phyloP scores from a whole-genome alignment of 345 rosid species.

The Boechera divaricarpa region DNA sequence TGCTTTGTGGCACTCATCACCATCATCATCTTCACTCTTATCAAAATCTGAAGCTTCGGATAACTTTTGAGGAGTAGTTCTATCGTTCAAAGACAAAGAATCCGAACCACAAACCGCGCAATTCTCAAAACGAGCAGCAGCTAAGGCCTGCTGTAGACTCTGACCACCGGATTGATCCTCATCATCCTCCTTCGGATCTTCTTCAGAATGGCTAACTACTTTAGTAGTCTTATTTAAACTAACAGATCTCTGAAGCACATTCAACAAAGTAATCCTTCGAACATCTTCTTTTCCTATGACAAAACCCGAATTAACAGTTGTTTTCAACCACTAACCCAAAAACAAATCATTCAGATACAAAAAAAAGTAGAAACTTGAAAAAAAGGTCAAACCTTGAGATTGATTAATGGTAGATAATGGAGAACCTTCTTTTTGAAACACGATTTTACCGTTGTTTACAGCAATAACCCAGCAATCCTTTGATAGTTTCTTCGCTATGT shows the following conservation, averaged over 20 bases:
- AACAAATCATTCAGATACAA: background rate
- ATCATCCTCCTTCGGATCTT: conserved; percentile 26
- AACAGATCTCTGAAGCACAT: conserved; percentile 60
- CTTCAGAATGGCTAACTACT: conserved; percentile 49
- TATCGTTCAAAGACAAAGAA: conserved; percentile 38
- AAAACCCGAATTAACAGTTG: background rate
- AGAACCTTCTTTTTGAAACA: conserved; percentile 69
- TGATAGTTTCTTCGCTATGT: conserved; percentile 75
- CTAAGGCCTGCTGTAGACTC: conserved; percentile 55
- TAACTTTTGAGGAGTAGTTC: conserved; percentile 17
- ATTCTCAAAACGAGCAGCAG: conserved; percentile 47
- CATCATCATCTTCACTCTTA: conserved; percentile 34
- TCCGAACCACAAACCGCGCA: conserved; percentile 68
- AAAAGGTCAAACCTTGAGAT: conserved; percentile 53
- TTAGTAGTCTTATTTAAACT: conserved; percentile 54
- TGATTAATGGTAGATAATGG: conserved; percentile 36
- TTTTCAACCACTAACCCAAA: background rate
- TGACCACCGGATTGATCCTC: conserved; percentile 39
- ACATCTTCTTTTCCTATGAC: conserved; percentile 58
- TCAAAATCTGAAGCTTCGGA: conserved; percentile 9
- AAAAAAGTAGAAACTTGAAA: background rate
- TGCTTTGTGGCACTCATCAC: conserved; percentile 47
- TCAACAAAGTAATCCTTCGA: conserved; percentile 55
- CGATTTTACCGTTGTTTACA: conserved; percentile 73
- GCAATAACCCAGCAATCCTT: conserved; percentile 68